Evolutionary conservation across 164 flowering plant species (phyloP), one percentile per base, ranked within the genome.

Genomic region (Cinnamomum chago): DNA sequence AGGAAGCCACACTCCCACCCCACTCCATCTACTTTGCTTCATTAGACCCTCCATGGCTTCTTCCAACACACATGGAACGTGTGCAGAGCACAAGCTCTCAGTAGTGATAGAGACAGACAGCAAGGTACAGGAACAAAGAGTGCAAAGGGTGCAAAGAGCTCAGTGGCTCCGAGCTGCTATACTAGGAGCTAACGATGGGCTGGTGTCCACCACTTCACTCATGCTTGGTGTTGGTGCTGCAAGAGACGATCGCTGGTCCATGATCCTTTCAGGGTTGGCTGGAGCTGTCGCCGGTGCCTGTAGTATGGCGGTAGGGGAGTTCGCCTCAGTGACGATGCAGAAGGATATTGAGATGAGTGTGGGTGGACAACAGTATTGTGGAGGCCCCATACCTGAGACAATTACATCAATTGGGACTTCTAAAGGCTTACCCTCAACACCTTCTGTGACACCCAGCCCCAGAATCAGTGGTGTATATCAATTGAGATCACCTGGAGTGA

Each of bases 301-400:
- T 58, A 90, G 93, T 76, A 88, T 88, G 91, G 88, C 90, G 33
- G 87, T 88, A 10, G 93, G 91, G 1, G 91, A 90, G 75, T 90
- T 81, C 65, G 88, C 87, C 1, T 90, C 93, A 0, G 93, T 90
- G 33, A 82, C 88, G 2, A 85, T 86, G 18, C 93, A 88, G 71
- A 76, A 85, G 70, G 93, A 88, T 5, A 86, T 90, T 22, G 86
- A 85, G 68, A 55, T 62, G 76, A 40, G 10, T 5, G 72, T 47
- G 69, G 75, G 47, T 64, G 3, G 35, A 9, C 18, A 14, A 50
- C 60, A n/a, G 17, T 17, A 60, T 40, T 64, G 15, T 25, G 28
- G 23, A 3, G 28, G 35, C 13, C 60, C n/a, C 68, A 27, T 25
- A 13, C n/a, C 30, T 22, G 14, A 7, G 27, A 30, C 71, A 35